A percentile compares a stretch with the other conserved stretches of the same genome.
These are phyloP conservation scores for Diaporthe sp. DNA, from an alignment of 2,329 filamentous ascomycete species.

Conservation along the genomic window DNA sequence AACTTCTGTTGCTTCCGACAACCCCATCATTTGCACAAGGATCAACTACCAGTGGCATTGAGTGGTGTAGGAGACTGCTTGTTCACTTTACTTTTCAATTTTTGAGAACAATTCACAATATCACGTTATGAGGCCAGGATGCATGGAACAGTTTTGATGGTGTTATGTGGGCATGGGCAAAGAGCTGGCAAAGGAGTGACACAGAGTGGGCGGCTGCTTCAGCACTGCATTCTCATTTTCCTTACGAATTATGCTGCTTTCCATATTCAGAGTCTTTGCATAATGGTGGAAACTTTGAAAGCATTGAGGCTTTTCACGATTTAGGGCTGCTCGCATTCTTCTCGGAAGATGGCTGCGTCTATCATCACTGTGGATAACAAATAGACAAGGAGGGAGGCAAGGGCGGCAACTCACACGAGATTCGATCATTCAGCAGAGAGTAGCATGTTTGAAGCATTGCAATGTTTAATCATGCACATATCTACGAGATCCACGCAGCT, in stretches of 20 bases:
- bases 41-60: neutral
- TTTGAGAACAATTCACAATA: neutral
- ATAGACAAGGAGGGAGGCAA: neutral
- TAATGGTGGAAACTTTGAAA: neutral
- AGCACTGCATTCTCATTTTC: neutral
- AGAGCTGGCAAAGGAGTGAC: neutral
- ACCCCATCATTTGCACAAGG: conserved; percentile 6
- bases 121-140: no score
- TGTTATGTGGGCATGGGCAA: neutral
- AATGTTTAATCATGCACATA: neutral
- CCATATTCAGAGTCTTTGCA: neutral
- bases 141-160: neutral
- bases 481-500: neutral
- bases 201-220: neutral
- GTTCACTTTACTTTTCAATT: accelerated
- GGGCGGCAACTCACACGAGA: neutral
- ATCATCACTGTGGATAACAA: neutral
- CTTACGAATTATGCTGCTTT: neutral
- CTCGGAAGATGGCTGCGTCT: neutral
- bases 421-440: neutral
- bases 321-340: neutral
- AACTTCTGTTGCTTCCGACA: neutral
- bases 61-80: neutral
- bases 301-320: neutral
- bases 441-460: neutral